These are phyloP conservation scores for Rossbeevera mucosa DNA, from an alignment of 768 basidiomycete species.

Conservation along the genomic window DNA sequence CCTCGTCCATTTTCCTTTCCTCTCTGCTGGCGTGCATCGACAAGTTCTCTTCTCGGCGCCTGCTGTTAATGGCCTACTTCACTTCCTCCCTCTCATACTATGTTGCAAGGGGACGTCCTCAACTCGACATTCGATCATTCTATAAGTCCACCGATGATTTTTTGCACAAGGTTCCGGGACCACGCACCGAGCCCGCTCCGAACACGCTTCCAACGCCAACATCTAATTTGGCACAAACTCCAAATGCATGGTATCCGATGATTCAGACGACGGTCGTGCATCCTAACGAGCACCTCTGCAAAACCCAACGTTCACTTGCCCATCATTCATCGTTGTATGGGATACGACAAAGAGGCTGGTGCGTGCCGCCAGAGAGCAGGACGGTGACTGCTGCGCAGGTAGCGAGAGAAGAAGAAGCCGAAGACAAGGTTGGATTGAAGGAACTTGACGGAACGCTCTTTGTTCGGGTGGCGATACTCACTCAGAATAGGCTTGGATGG, in stretches of 20 bases:
- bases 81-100: slow-evolving; percentile 27
- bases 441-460: slow-evolving; percentile 62
- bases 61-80: slow-evolving; percentile 30
- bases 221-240: slow-evolving; percentile 34
- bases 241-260: slow-evolving; percentile 57
- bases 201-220: slow-evolving; percentile 28
- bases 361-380: slow-evolving; percentile 8
- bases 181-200: slow-evolving; percentile 19
- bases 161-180: slow-evolving; percentile 33
- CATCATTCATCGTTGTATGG: slow-evolving; percentile 45
- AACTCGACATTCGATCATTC: slow-evolving; percentile 29
- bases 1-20: slow-evolving; percentile 58
- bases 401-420: slow-evolving; percentile 21
- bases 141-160: slow-evolving; percentile 24
- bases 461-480: slow-evolving; percentile 49
- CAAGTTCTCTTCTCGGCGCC: slow-evolving; percentile 21
- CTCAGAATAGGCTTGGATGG: slow-evolving; percentile 39
- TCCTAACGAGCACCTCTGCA: slow-evolving; percentile 52
- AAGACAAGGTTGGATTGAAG: slow-evolving; percentile 22
- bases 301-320: slow-evolving; percentile 45
- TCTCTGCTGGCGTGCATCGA: slow-evolving; percentile 40
- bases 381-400: slow-evolving; percentile 16
- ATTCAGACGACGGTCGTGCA: slow-evolving; percentile 50
- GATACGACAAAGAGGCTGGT: slow-evolving; percentile 27
- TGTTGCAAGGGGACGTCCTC: slow-evolving; percentile 32